A percentile compares a stretch with the other conserved stretches of the same genome.
Conservation (phyloP, 352 stramenopile species). For the Poterioochromonas sp. region DNA sequence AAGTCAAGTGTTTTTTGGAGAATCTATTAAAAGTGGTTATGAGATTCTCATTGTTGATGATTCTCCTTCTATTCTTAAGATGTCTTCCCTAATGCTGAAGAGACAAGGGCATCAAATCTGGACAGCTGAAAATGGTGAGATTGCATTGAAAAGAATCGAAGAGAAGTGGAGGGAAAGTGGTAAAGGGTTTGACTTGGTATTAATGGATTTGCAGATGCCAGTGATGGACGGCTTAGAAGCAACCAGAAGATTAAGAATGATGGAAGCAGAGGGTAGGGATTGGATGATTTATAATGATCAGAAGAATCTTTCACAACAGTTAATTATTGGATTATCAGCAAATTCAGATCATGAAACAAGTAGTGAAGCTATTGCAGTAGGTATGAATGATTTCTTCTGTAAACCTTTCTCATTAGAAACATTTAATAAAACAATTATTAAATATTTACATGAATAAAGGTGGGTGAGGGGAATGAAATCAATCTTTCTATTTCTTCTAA, state of each 20-base stretch:
- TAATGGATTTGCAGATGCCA: conserved; percentile 27
- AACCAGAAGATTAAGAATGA: neutral
- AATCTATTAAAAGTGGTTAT: too few relatives aligned
- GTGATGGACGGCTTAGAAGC: conserved; percentile 23
- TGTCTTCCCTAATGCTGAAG: neutral
- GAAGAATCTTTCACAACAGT: too few relatives aligned
- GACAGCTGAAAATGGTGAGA: neutral
- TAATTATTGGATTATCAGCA: neutral
- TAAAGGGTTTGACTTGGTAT: neutral
- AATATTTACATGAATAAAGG: too few relatives aligned
- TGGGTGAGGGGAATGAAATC: too few relatives aligned
- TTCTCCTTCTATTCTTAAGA: neutral
- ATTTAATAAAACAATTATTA: too few relatives aligned
- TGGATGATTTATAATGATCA: too few relatives aligned
- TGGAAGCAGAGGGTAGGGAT: neutral
- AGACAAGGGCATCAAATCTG: neutral
- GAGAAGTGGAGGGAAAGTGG: neutral
- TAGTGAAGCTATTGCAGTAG: neutral
- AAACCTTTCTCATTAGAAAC: conserved; percentile 1
- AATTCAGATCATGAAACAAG: neutral
- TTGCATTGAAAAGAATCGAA: neutral
- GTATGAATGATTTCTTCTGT: conserved; percentile 6
- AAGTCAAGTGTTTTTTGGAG: too few relatives aligned
- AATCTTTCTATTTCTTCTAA: too few relatives aligned
- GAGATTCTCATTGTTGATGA: neutral